Evolutionary conservation across 2,329 filamentous ascomycete genomes (phyloP).

Genomic region (Lizonia empirigonia): DNA sequence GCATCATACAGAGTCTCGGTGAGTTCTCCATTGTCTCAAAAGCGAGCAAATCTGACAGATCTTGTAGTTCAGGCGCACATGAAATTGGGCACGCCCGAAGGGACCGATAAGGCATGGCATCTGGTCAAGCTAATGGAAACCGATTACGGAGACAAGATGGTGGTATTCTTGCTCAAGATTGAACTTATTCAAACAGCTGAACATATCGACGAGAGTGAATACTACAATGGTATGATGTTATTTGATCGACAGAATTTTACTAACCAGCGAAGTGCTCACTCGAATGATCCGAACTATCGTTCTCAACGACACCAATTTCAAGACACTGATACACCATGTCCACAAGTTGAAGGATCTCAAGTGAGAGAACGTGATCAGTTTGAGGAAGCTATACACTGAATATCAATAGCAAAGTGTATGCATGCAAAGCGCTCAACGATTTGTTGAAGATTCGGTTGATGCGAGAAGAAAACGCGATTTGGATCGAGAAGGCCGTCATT

Average conservation of each 20-base stretch:
- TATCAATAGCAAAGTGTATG: slow-evolving; percentile 42
- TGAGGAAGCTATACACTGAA: neutral
- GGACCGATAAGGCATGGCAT: slow-evolving; percentile 59
- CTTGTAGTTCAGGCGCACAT: slow-evolving; percentile 62
- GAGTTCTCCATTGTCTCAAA: neutral
- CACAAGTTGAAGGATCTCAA: slow-evolving; percentile 62
- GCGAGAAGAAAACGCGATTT: slow-evolving; percentile 56
- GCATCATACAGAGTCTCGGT: slow-evolving; percentile 65
- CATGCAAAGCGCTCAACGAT: slow-evolving; percentile 62
- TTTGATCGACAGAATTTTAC: slow-evolving; percentile 1
- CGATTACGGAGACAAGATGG: slow-evolving; percentile 67
- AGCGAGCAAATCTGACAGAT: slow-evolving; percentile 11
- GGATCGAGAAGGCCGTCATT: slow-evolving; percentile 73
- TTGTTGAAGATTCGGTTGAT: slow-evolving; percentile 66
- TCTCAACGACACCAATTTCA: slow-evolving; percentile 68
- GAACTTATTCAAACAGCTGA: slow-evolving; percentile 64
- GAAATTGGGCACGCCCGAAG: slow-evolving; percentile 52
- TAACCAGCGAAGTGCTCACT: slow-evolving; percentile 56
- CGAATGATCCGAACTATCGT: slow-evolving; percentile 66
- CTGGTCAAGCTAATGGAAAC: slow-evolving; percentile 67
- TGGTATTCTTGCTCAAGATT: slow-evolving; percentile 71
- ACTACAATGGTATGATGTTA: slow-evolving; percentile 46
- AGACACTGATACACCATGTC: slow-evolving; percentile 69
- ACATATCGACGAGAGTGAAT: slow-evolving; percentile 46
- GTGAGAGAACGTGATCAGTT: slow-evolving; percentile 17